These are phyloP conservation scores for Sarcomyxa edulis DNA, from an alignment of 768 basidiomycete species.

Conservation along the genomic window DNA sequence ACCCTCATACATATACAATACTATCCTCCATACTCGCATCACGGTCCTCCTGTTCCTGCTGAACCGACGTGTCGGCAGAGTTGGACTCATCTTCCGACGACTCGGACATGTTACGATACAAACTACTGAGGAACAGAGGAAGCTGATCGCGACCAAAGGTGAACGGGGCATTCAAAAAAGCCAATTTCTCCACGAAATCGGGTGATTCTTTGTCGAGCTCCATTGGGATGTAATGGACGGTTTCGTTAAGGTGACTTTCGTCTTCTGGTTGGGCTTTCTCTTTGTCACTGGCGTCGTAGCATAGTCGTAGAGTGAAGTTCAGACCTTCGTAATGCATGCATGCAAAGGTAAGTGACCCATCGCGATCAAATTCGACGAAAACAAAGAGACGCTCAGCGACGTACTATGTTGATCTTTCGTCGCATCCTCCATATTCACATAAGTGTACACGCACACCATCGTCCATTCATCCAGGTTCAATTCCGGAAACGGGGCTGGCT, in stretches of 20 bases:
- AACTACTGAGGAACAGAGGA: conserved; percentile 58
- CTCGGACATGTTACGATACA: conserved; percentile 47
- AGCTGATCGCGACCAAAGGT: conserved; percentile 67
- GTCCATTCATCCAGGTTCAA: conserved; percentile 53
- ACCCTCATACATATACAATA: neutral
- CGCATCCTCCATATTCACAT: conserved; percentile 25
- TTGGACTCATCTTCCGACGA: too few relatives aligned
- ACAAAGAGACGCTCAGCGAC: conserved; percentile 27
- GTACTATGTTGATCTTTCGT: conserved; percentile 22
- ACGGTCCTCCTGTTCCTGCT: conserved; percentile 21
- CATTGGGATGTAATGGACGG: conserved; percentile 58
- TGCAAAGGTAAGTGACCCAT: too few relatives aligned
- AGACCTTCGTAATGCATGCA: conserved; percentile 41
- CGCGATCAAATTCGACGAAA: neutral
- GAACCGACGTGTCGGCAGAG: too few relatives aligned
- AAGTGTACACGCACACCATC: conserved; percentile 66
- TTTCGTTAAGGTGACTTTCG: conserved; percentile 34
- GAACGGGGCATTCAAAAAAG: conserved; percentile 59
- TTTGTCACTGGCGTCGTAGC: conserved; percentile 30
- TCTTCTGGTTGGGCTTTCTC: conserved; percentile 23
- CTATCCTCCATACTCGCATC: conserved; percentile 20
- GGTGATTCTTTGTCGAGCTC: conserved; percentile 56
- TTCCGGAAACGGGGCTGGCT: conserved; percentile 22
- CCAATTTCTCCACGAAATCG: conserved; percentile 53
- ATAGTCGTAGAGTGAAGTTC: conserved; percentile 52